Base-by-base conservation (phyloP, 2,329 filamentous ascomycete genomes). In the Amphichorda felina region DNA sequence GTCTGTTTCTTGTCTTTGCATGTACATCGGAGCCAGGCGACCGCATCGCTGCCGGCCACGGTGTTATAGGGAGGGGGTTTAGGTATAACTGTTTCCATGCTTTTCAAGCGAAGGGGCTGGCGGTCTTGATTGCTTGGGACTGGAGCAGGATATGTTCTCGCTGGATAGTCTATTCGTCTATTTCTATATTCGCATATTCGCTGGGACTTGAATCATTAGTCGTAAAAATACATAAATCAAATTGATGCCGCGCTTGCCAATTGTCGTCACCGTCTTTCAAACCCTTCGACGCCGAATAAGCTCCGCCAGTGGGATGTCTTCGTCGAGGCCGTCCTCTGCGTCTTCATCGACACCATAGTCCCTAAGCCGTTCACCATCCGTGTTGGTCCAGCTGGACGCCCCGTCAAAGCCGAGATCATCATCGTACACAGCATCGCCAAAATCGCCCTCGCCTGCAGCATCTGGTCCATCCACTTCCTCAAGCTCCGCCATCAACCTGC, bases 281-380 rank as follows among this genome's bases (percentile, higher is more conserved):
- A 59, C 51, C 40, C 63, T 72, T 41, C 75, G 60, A 42, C 75
- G 61, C 33, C 72, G 61, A 30, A 87, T 56, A 11, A 89, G 47
- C 50, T 85, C 76, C 4, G 72, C 75, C 28, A 89, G 57, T 0
- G 82, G 83, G 11, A 89, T 59, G 45, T 87, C 76, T 1, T 72
- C 68, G 13, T 72, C 67, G 7, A 50, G 3, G 42, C 30, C 40
- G n/a, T 35, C 38, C 14, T 86, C 79, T 1, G 69, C 71, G 11
- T 83, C 80, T 47, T 86, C 81, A 45, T 89, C 84, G 0, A 91
- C 82, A 2, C 84, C 84, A 49, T 79, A 91, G 47, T 91, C 84
- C 29, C 71, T 66, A 34, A 91, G 57, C 24, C 75, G 64, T 49
- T 89, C 82, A 2, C 83, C 84, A 35, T 89, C 82, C 0, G 73